Percentiles rank a stretch among this genome's conserved stretches.
phyloP scores from a whole-genome alignment of 345 rosid species.

The Microthlaspi erraticum region DNA sequence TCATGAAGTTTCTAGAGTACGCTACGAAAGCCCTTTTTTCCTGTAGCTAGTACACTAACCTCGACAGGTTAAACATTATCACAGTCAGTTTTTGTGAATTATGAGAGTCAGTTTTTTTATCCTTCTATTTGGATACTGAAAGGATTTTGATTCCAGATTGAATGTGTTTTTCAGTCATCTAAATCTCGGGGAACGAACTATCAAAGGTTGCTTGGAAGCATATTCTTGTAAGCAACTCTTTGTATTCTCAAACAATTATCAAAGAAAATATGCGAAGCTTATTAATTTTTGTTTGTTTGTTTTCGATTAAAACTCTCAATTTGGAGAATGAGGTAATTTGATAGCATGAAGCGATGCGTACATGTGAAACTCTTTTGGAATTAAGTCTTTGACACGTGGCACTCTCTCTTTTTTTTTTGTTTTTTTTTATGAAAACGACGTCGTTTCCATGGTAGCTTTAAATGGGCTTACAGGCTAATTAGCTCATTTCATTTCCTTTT shows the following conservation, averaged over 20 bases:
- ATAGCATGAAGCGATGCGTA: too few species aligned
- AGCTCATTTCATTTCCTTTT: too few species aligned
- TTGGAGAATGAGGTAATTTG: slow-evolving; percentile 84
- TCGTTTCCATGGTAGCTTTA: too few species aligned
- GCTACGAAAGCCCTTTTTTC: too few species aligned
- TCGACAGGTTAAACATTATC: slow-evolving; percentile 36
- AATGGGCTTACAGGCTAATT: too few species aligned
- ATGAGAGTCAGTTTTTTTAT: neutral
- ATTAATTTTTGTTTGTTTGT: neutral
- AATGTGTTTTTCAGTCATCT: slow-evolving; percentile 68
- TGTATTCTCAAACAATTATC: slow-evolving; percentile 6
- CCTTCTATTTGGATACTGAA: slow-evolving; percentile 6
- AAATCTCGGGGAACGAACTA: slow-evolving; percentile 78
- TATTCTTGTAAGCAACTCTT: slow-evolving; percentile 72
- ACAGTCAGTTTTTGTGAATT: slow-evolving; percentile 4
- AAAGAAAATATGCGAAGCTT: neutral
- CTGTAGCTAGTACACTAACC: too few species aligned
- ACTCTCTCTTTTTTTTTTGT: too few species aligned
- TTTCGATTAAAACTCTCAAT: slow-evolving; percentile 73
- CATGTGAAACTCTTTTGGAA: too few species aligned
- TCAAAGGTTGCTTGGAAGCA: slow-evolving; percentile 84
- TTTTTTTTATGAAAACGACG: too few species aligned
- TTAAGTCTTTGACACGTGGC: too few species aligned
- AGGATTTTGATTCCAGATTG: slow-evolving; percentile 50
- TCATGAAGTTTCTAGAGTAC: slow-evolving; percentile 90